Base-by-base conservation (phyloP, 2,329 filamentous ascomycete species). In the Ceratocystis alfenasii region DNA sequence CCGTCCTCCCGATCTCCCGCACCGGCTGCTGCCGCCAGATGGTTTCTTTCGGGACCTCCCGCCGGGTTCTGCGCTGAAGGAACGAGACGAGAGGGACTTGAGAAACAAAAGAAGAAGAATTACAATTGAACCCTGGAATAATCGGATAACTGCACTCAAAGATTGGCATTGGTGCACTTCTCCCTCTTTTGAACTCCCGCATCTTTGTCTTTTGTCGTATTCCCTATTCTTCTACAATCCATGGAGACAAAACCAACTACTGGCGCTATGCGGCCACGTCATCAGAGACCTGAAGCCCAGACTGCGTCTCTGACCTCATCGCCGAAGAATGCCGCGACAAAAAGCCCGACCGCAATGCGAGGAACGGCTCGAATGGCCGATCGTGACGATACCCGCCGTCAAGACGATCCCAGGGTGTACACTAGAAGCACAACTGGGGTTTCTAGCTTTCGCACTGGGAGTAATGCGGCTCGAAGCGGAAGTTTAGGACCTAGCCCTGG, bases 291-390 rank as follows among this genome's bases (percentile, higher is more conserved):
- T 15, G 44, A 20, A 62, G 60, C 36, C 12, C 36, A 45, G 20
- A n/a, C 61, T 30, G n/a, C 44, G 6, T 10, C 61, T 8, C 15
- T 25, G 8, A 48, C 44, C 41, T 30, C 44, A 46, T 48, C 30
- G 8, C 33, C 44, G 6, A 22, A 30, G 10, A 48, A 46, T 33
- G 10, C 36, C 46, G 22, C 62, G 20, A 57, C 36, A 30, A 61
- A 63, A 8, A 65, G 48, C n/a, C 50, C 66, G n/a, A 65, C 63
- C 1, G 63, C 60, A 22, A 67, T 67, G 66, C 66, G 48, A n/a
- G 66, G 66, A 25, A 67, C 66, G 15, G 57, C 66, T 41, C 63
- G 66, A 25, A 55, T 67, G 45, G 59, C 66, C 25, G 66, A 67
- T 17, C 63, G 66, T n/a, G 44, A 59, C 33, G 15, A 62, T 28